A percentile compares a stretch with the other conserved stretches of the same genome.
These are phyloP conservation scores for Madurella mycetomatis DNA, from an alignment of 2,329 filamentous ascomycete species.

Conservation along the genomic window DNA sequence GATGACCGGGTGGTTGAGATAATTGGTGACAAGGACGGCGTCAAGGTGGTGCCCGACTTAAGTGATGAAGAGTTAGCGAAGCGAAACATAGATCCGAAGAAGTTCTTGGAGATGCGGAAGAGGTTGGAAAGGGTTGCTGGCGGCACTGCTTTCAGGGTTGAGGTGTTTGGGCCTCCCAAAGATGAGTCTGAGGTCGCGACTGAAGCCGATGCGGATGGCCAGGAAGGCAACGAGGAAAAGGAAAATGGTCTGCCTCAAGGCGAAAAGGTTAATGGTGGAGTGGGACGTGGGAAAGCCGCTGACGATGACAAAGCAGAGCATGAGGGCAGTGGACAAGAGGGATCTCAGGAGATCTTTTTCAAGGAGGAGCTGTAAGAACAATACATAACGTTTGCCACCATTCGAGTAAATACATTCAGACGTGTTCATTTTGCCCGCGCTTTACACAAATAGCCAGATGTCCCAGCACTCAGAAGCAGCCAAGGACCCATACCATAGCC, in stretches of 20 bases:
- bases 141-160: conserved; percentile 72
- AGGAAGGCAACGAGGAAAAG: conserved; percentile 36
- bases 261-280: conserved; percentile 5
- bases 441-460: no score
- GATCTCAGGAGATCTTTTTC: conserved; percentile 50
- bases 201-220: conserved; percentile 48
- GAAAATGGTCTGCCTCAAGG: not conserved
- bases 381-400: not conserved
- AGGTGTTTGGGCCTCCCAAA: conserved; percentile 62
- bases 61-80: conserved; percentile 64
- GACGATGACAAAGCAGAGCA: conserved; percentile 15
- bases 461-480: no score
- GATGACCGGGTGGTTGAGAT: conserved; percentile 37
- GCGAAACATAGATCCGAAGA: conserved; percentile 60
- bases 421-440: not conserved
- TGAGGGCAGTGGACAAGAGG: no score
- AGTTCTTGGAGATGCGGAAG: conserved; percentile 64
- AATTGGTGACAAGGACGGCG: conserved; percentile 37
- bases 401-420: not conserved
- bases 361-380: conserved; percentile 47
- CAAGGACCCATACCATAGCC: no score
- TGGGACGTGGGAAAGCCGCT: conserved; percentile 5
- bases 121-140: conserved; percentile 65
- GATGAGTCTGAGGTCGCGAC: conserved; percentile 43
- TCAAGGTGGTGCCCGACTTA: conserved; percentile 49